Percentiles rank a stretch among this genome's conserved stretches.
Conservation (phyloP, 2,329 filamentous ascomycete genomes). For the Dactylellina drechsleri region DNA sequence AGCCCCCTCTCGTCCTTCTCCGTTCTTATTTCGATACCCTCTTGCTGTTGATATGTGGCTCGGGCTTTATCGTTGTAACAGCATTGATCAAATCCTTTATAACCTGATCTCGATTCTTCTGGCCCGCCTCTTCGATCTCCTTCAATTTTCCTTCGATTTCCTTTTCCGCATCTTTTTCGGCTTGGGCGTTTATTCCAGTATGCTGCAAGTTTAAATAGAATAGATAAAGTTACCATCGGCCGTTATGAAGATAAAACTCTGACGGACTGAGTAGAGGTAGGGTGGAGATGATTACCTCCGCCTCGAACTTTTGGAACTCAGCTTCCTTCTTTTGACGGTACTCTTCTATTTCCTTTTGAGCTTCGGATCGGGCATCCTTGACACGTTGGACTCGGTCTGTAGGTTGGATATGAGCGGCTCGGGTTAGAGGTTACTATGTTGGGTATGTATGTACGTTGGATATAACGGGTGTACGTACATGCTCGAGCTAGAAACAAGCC, state of each 20-base stretch:
- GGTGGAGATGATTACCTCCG: conserved; percentile 67
- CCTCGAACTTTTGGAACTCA: conserved; percentile 94
- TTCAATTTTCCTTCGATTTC: conserved; percentile 83
- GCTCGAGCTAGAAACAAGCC: conserved; percentile 76
- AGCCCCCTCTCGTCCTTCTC: not conserved
- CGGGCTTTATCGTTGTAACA: conserved; percentile 83
- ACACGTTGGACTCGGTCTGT: conserved; percentile 93
- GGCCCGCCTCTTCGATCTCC: conserved; percentile 81
- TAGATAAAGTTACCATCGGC: not conserved
- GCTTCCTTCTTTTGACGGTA: conserved; percentile 90
- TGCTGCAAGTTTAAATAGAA: conserved; percentile 70
- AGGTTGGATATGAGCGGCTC: not conserved
- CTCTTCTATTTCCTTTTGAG: conserved; percentile 96
- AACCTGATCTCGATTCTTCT: conserved; percentile 81
- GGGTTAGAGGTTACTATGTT: conserved; percentile 1
- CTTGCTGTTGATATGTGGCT: conserved; percentile 57
- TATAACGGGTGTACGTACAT: conserved; percentile 70
- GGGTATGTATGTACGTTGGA: conserved; percentile 1
- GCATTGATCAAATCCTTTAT: conserved; percentile 83
- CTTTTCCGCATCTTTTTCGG: conserved; percentile 80
- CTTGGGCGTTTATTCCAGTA: conserved; percentile 86
- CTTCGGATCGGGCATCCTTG: conserved; percentile 94
- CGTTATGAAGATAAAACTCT: not conserved
- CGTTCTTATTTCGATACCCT: not conserved
- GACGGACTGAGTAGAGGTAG: conserved; percentile 16